phyloP scores from a whole-genome alignment of 768 basidiomycete genomes.

The Tricholoma flavovirens region DNA sequence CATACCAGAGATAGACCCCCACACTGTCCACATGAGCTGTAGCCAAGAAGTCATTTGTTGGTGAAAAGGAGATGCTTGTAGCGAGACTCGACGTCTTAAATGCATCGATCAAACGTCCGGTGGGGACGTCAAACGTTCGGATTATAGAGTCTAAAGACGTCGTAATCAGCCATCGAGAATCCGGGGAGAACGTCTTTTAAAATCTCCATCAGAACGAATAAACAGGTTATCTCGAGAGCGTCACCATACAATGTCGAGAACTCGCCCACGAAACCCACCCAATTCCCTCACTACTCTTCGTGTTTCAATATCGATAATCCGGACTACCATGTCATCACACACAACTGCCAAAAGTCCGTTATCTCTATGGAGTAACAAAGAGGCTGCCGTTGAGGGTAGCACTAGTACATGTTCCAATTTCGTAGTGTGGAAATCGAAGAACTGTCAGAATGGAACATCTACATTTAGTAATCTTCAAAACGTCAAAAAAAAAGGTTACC shows the following conservation, averaged over 20 bases:
- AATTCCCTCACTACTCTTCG: constrained; percentile 82
- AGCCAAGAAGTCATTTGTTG: constrained; percentile 92
- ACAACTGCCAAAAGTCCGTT: constrained; percentile 77
- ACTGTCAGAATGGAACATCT: constrained; percentile 41
- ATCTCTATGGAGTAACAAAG: constrained; percentile 75
- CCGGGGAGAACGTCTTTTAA: constrained; percentile 83
- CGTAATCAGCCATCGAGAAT: constrained; percentile 89
- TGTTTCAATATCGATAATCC: constrained; percentile 90
- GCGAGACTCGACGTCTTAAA: constrained; percentile 86
- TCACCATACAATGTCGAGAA: constrained; percentile 76
- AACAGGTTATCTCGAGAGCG: neutral
- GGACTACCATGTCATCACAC: constrained; percentile 83
- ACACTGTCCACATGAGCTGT: constrained; percentile 92
- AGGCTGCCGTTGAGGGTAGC: constrained; percentile 62
- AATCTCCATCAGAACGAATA: neutral
- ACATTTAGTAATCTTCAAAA: constrained; percentile 1
- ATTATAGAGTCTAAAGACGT: constrained; percentile 89
- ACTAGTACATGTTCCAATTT: constrained; percentile 62
- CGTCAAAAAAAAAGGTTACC: constrained; percentile 22
- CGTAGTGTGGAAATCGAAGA: constrained; percentile 93
- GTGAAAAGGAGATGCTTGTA: constrained; percentile 88
- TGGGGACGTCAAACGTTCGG: constrained; percentile 93
- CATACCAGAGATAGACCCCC: constrained; percentile 90
- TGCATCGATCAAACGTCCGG: constrained; percentile 86
- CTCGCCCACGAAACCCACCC: constrained; percentile 74